These are phyloP conservation scores for Zanthoxylum bungeanum DNA, from an alignment of 345 rosid species.

Conservation along the genomic window DNA sequence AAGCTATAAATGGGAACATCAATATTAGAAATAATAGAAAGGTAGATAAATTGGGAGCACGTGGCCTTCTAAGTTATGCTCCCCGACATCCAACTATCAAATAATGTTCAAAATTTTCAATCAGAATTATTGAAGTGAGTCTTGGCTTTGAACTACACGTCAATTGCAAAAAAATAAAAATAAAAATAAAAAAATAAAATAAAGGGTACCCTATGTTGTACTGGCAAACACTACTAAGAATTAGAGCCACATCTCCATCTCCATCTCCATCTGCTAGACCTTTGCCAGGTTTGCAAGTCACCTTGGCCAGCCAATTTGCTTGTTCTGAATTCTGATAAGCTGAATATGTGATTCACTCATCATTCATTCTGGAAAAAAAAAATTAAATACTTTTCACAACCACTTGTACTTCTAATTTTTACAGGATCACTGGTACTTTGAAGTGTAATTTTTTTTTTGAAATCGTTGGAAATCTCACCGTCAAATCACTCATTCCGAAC, in stretches of 20 bases:
- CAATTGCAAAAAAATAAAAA: background rate
- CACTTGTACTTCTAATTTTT: background rate
- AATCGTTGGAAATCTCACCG: too few relatives aligned
- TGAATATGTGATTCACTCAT: background rate
- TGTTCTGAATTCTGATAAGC: background rate
- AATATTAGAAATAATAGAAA: background rate
- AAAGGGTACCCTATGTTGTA: background rate
- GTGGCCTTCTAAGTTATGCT: conserved; percentile 4
- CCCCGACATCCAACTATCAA: conserved; percentile 8
- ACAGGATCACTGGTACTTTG: background rate
- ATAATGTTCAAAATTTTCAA: background rate
- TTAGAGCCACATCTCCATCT: conserved; percentile 23
- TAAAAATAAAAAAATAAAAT: too few relatives aligned
- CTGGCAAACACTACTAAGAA: conserved; percentile 1
- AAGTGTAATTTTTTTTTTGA: too few relatives aligned
- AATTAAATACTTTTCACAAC: background rate
- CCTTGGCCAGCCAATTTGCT: conserved; percentile 7
- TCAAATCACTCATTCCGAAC: too few relatives aligned
- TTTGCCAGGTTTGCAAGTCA: conserved; percentile 30
- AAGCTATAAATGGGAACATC: background rate
- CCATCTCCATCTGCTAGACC: conserved; percentile 7
- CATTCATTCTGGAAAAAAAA: background rate
- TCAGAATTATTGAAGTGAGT: conserved; percentile 16
- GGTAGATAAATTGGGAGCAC: background rate
- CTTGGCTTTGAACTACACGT: background rate